Base-by-base conservation (phyloP, 2,329 filamentous ascomycete genomes). In the Alternaria brassicae region DNA sequence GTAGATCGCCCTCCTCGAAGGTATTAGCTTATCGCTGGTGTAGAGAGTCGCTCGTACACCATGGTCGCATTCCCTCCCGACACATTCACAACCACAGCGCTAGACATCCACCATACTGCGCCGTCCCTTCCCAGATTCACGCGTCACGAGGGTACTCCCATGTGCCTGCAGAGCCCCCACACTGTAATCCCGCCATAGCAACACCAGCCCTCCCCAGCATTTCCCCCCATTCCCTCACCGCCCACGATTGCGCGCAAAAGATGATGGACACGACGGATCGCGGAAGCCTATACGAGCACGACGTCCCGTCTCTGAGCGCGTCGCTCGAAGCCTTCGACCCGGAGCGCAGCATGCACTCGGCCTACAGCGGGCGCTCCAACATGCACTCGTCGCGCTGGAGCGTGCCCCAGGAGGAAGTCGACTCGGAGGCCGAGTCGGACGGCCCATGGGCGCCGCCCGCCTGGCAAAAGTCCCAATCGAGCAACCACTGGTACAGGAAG, bases 371-470 rank as follows among this genome's bases (percentile, higher is more conserved):
- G 65, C 86, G 88, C 74, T 89, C 87, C 37, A 87, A 84, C 70
- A 89, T 89, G 80, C 83, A 85, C 66, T 88, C 84, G 47, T 76
- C 73, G 55, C 72, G 75, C 50, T 78, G 74, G 74, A 78, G 75
- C 64, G 53, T 67, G 8, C 70, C 72, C 6, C 72, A 69, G 13
- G 74, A 76, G 34, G 65, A 70, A 4, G 83, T 76, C 15, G 79
- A 81, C 60, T 76, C 78, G 48, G 81, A 81, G 57, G 60, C 66
- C 30, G 81, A 84, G 59, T 81, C 81, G 52, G 78, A 80, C 32
- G 76, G 73, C 1, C 86, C 85, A 30, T 90, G 87, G 86, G 88
- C 86, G 53, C 88, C 88, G 39, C 88, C 88, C 2, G 87, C 87
- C 12, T 88, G 88, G 82, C 82, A 85, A 64, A 84, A 82, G 69